These are phyloP conservation scores for Neopestalotiopsis rosae DNA, from an alignment of 2,329 filamentous ascomycete genomes.

Conservation along the genomic window DNA sequence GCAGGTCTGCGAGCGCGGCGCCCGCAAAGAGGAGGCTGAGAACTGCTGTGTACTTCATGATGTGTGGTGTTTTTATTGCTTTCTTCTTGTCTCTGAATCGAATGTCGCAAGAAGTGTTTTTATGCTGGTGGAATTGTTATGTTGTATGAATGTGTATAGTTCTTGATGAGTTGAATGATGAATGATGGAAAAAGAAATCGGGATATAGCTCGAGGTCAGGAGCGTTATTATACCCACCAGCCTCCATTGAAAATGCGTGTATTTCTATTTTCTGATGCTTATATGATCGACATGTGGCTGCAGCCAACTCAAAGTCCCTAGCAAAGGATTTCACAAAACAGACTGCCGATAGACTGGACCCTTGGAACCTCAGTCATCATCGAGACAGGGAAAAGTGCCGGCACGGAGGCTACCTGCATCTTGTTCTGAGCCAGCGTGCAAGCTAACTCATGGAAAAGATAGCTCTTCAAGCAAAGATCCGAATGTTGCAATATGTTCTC, in stretches of 20 bases:
- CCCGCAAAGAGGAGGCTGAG: slow-evolving; percentile 3
- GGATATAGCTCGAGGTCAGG: neutral
- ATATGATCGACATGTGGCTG: neutral
- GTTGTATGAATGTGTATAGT: neutral
- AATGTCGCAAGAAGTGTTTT: neutral
- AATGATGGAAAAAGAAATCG: neutral
- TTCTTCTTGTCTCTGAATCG: neutral
- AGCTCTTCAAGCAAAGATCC: neutral
- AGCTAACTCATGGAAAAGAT: neutral
- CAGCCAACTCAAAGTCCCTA: neutral
- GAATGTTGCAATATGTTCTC: neutral
- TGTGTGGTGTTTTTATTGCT: neutral
- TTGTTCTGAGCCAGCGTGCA: neutral
- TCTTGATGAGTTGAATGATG: slow-evolving; percentile 1
- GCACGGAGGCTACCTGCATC: neutral
- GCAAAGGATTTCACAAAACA: neutral
- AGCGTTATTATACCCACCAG: slow-evolving; percentile 5
- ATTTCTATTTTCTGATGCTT: neutral
- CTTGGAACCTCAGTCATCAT: slow-evolving; percentile 8
- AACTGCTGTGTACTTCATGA: slow-evolving; percentile 14
- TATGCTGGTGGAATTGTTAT: neutral
- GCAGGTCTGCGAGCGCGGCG: slow-evolving; percentile 14
- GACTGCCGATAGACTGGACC: neutral
- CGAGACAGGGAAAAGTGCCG: neutral
- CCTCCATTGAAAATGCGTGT: neutral